A percentile compares a stretch with the other conserved stretches of the same genome.
These are phyloP conservation scores for Nephelium lappaceum DNA, from an alignment of 345 rosid genomes.

Conservation along the genomic window DNA sequence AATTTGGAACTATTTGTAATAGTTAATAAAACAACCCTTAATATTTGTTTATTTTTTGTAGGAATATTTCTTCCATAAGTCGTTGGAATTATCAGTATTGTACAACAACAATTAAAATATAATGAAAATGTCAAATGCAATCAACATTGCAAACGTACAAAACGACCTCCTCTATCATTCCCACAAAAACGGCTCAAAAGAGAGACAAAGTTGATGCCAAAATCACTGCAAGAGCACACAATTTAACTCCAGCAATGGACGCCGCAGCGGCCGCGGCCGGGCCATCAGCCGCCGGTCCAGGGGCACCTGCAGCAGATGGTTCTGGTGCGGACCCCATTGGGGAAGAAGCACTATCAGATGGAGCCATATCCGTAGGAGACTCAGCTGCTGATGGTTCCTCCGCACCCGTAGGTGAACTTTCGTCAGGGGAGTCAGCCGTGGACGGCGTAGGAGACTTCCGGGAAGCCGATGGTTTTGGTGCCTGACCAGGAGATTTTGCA, in stretches of 20 bases:
- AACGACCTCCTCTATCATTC: background rate
- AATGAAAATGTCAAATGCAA: no score
- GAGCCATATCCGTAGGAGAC: background rate
- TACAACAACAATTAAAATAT: no score
- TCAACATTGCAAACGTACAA: background rate
- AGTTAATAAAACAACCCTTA: no score
- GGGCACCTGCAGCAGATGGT: background rate
- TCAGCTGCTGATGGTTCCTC: background rate
- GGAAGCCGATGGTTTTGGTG: background rate
- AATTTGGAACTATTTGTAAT: no score
- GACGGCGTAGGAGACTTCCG: background rate
- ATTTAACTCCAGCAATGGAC: background rate
- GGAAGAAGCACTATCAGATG: background rate
- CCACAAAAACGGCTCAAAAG: background rate
- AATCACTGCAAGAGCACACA: background rate
- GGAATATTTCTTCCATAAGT: no score
- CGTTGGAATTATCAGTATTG: no score
- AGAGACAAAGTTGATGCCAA: background rate
- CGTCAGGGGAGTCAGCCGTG: background rate
- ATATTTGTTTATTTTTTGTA: no score
- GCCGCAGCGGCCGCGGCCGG: conserved; percentile 9
- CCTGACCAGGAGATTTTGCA: background rate
- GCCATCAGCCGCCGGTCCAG: conserved; percentile 9
- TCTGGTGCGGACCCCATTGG: background rate
- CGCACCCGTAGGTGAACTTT: background rate